Evolutionary conservation across 805 yeast genomes (phyloP).

Genomic region (Peterozyma toletana): DNA sequence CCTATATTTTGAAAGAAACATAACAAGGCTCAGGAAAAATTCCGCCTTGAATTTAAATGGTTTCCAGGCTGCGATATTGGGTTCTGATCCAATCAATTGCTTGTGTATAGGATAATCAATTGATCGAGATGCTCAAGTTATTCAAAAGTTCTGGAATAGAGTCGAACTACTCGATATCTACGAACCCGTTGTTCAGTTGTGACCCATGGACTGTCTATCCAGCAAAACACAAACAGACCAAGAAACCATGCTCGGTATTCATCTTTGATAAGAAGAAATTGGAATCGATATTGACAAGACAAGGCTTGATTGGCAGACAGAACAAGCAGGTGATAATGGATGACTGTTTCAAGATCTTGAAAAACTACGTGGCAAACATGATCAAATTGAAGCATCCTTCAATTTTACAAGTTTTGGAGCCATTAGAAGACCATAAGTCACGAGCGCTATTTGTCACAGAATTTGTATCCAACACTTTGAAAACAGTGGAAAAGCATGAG

Average conservation of each 20-base stretch:
- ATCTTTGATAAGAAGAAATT: conserved; percentile 77
- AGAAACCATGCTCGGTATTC: conserved; percentile 71
- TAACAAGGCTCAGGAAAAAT: too few species aligned
- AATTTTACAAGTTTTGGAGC: conserved; percentile 76
- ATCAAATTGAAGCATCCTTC: conserved; percentile 88
- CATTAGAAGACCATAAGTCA: conserved; percentile 77
- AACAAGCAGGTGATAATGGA: conserved; percentile 42
- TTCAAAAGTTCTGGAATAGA: conserved; percentile 55
- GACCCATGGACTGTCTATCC: conserved; percentile 85
- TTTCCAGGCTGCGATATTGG: too few species aligned
- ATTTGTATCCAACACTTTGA: conserved; percentile 39
- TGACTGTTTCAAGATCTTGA: conserved; percentile 60
- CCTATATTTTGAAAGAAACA: too few species aligned
- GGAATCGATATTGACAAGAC: conserved; percentile 44
- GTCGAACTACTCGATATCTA: conserved; percentile 60
- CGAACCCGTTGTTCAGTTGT: conserved; percentile 61
- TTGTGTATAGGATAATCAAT: too few species aligned
- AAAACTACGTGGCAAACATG: conserved; percentile 61
- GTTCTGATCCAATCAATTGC: too few species aligned
- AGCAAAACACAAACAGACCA: conserved; percentile 64
- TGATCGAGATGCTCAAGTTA: conserved; percentile 38
- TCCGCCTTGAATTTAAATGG: too few species aligned
- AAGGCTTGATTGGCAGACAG: conserved; percentile 41
- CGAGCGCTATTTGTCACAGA: conserved; percentile 83
- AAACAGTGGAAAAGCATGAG: conserved; percentile 29